phyloP scores from a whole-genome alignment of 192 early-diverging fungal species.

The Coemansia sp. region DNA sequence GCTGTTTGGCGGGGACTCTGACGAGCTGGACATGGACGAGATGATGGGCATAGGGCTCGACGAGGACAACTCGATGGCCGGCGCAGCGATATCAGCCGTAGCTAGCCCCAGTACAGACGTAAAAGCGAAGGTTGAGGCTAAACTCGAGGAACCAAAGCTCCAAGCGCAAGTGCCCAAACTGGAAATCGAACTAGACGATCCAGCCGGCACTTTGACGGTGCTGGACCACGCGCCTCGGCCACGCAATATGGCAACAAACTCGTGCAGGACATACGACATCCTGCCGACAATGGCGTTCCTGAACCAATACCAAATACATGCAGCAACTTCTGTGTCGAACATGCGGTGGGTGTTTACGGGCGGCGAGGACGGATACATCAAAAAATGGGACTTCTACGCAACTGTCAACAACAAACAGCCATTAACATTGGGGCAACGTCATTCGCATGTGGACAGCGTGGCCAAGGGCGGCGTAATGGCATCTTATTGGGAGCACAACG shows the following conservation, averaged over 20 bases:
- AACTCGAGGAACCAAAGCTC: background rate
- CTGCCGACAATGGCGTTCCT: slow-evolving; percentile 42
- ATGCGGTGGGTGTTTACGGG: slow-evolving; percentile 84
- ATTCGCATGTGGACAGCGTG: slow-evolving; percentile 83
- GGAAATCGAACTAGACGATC: slow-evolving; percentile 44
- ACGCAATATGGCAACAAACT: background rate
- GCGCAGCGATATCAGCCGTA: background rate
- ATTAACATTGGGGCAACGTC: slow-evolving; percentile 84
- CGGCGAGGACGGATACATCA: slow-evolving; percentile 91
- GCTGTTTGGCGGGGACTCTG: slow-evolving; percentile 52
- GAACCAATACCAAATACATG: slow-evolving; percentile 62
- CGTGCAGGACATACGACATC: slow-evolving; percentile 26
- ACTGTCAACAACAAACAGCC: slow-evolving; percentile 78
- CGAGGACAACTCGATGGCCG: background rate
- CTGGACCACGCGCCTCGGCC: slow-evolving; percentile 17
- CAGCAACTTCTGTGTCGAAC: slow-evolving; percentile 64
- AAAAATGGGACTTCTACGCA: slow-evolving; percentile 89
- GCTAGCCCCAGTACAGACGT: slow-evolving; percentile 6
- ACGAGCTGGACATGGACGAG: slow-evolving; percentile 46
- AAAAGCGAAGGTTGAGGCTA: no score
- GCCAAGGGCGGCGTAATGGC: slow-evolving; percentile 57
- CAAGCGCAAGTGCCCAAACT: slow-evolving; percentile 12
- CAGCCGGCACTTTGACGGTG: slow-evolving; percentile 37
- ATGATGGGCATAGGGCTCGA: slow-evolving; percentile 36
- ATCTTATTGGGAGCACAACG: slow-evolving; percentile 54